Conservation (phyloP, 352 stramenopile genomes). For the Pythium chondricola region DNA sequence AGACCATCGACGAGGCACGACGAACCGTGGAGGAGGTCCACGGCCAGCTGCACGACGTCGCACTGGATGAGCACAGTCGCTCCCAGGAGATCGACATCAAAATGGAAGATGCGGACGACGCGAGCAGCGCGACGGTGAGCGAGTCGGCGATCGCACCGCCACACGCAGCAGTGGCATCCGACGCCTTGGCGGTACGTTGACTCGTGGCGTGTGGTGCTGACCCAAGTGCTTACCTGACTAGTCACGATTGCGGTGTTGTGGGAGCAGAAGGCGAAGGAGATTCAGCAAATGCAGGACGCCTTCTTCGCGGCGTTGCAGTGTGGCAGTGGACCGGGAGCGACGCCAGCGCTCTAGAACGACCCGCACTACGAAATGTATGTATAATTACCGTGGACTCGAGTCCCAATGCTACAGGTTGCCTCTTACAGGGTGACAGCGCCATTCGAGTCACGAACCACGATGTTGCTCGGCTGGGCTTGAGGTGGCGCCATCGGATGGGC, state of each 20-base stretch:
- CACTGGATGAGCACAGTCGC: conserved; percentile 30
- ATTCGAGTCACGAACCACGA: not conserved
- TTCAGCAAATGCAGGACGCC: conserved; percentile 55
- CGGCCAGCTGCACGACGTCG: conserved; percentile 43
- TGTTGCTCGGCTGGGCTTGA: not conserved
- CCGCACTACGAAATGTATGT: conserved; percentile 7
- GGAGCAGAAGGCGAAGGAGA: too few species aligned
- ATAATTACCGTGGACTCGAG: conserved; percentile 18
- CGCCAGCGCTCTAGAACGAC: too few species aligned
- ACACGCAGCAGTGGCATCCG: too few species aligned
- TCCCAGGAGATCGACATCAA: conserved; percentile 30
- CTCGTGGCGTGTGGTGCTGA: too few species aligned
- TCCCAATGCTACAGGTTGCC: not conserved
- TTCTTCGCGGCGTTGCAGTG: conserved; percentile 60
- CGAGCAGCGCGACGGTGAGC: too few species aligned
- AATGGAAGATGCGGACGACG: conserved; percentile 38
- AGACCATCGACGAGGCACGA: conserved; percentile 60
- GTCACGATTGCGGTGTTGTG: too few species aligned
- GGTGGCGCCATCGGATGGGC: conserved; percentile 10
- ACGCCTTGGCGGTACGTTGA: too few species aligned
- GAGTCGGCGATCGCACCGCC: too few species aligned
- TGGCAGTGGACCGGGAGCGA: too few species aligned
- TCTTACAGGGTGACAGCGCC: conserved; percentile 10
- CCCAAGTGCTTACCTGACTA: too few species aligned
- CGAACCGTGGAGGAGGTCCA: conserved; percentile 56